A percentile compares a stretch with the other conserved stretches of the same genome.
Evolutionary conservation across 768 basidiomycete genomes (phyloP).

Genomic region (Russula ochroleuca): DNA sequence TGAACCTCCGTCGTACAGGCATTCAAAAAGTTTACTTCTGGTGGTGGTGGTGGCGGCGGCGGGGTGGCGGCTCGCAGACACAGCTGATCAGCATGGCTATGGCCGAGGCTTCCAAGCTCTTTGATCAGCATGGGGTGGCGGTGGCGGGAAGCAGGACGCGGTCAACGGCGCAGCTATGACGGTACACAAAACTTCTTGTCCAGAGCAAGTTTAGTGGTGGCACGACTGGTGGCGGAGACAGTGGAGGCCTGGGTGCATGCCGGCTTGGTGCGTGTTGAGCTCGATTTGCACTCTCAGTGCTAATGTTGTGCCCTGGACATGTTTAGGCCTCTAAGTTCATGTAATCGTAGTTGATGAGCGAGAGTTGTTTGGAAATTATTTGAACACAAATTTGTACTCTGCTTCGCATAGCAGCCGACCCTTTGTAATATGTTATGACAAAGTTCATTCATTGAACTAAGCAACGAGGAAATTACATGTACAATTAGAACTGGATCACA

Average conservation of each 20-base stretch:
- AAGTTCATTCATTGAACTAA: neutral
- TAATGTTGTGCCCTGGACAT: neutral
- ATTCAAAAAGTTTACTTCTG: constrained; percentile 64
- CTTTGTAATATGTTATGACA: neutral
- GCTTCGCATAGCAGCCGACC: neutral
- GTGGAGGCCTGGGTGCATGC: constrained; percentile 61
- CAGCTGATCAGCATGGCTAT: constrained; percentile 83
- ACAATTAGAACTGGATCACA: neutral
- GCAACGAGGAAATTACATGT: neutral
- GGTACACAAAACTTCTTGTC: constrained; percentile 75
- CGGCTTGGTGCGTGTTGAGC: constrained; percentile 30
- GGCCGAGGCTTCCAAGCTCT: constrained; percentile 72
- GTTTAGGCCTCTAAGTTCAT: neutral
- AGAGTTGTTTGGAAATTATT: neutral
- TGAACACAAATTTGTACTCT: neutral
- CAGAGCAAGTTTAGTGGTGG: constrained; percentile 55
- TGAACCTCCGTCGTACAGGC: constrained; percentile 38
- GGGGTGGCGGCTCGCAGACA: constrained; percentile 45
- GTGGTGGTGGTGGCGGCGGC: constrained; percentile 37
- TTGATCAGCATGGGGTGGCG: constrained; percentile 63
- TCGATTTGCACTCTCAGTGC: constrained; percentile 26
- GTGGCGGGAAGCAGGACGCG: constrained; percentile 75
- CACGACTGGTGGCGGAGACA: constrained; percentile 55
- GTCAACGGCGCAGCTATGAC: constrained; percentile 84
- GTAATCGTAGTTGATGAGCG: neutral